Conservation (phyloP, 768 basidiomycete genomes). For the Albatrellus ellisii region DNA sequence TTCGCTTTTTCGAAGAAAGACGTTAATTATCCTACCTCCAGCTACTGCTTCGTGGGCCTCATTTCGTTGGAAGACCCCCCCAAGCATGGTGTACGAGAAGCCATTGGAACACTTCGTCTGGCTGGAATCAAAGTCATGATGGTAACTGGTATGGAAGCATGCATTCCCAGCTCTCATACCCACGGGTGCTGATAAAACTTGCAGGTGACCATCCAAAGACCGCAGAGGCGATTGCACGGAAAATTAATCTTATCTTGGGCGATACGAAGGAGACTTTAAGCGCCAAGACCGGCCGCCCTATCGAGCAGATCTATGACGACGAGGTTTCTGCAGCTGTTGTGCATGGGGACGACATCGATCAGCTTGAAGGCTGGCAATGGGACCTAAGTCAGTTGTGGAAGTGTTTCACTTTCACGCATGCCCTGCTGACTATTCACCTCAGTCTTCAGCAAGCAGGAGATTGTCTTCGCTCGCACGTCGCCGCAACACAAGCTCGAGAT, state of each 20-base stretch:
- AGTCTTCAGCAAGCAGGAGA: conserved; percentile 59
- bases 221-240: conserved; percentile 60
- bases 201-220: conserved; percentile 63
- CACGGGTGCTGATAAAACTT: too few species aligned
- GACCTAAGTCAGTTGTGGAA: conserved; percentile 43
- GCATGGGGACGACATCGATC: conserved; percentile 57
- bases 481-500: conserved; percentile 67
- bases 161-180: too few species aligned
- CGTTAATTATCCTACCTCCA: conserved; percentile 35
- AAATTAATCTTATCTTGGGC: conserved; percentile 56
- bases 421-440: not conserved
- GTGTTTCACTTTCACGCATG: not conserved
- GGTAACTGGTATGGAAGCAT: conserved; percentile 42
- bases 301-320: conserved; percentile 54
- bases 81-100: conserved; percentile 59
- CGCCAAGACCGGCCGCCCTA: conserved; percentile 37
- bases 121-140: conserved; percentile 71
- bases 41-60: conserved; percentile 53
- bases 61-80: conserved; percentile 61
- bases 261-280: conserved; percentile 51
- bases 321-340: conserved; percentile 54
- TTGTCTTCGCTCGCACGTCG: conserved; percentile 61
- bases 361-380: conserved; percentile 60
- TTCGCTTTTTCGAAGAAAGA: conserved; percentile 44
- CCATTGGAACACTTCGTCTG: conserved; percentile 54